Percentiles rank a stretch among this genome's conserved stretches.
These are phyloP conservation scores for Talaromyces nanjingensis DNA, from an alignment of 495 filamentous ascomycete species.

Conservation along the genomic window DNA sequence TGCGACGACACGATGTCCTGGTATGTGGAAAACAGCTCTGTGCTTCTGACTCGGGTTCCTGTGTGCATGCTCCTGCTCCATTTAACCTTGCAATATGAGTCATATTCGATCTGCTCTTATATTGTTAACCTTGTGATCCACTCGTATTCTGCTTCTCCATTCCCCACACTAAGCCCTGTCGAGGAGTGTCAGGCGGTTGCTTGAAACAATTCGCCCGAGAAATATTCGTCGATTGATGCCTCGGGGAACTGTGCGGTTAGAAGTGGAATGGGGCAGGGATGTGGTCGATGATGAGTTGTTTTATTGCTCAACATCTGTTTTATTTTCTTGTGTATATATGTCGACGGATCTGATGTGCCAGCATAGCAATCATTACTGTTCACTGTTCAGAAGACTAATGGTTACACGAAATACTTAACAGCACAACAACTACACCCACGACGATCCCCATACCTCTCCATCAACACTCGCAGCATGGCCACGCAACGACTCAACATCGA, in stretches of 20 bases:
- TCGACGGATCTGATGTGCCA: not conserved
- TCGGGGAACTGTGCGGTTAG: not conserved
- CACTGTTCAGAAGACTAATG: not conserved
- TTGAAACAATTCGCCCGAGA: not conserved
- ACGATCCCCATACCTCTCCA: not conserved
- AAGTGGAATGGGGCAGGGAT: not conserved
- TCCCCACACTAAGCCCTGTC: conserved; percentile 8
- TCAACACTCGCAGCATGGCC: conserved; percentile 48
- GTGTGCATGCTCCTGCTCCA: not conserved
- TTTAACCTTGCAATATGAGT: not conserved
- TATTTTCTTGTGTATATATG: not conserved
- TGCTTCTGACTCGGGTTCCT: not conserved
- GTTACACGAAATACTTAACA: not conserved
- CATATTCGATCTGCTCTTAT: conserved; percentile 1
- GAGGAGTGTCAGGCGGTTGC: not conserved
- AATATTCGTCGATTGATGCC: conserved; percentile 2
- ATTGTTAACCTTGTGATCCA: not conserved
- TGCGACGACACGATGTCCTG: not conserved
- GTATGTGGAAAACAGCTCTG: not conserved
- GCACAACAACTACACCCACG: not conserved
- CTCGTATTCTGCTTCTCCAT: conserved; percentile 5
- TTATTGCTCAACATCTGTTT: not conserved
- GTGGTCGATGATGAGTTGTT: not conserved
- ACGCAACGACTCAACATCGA: conserved; percentile 63
- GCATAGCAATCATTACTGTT: not conserved